A percentile compares a stretch with the other conserved stretches of the same genome.
Conservation (phyloP, 2,329 filamentous ascomycete genomes). For the Botryotinia convoluta region DNA sequence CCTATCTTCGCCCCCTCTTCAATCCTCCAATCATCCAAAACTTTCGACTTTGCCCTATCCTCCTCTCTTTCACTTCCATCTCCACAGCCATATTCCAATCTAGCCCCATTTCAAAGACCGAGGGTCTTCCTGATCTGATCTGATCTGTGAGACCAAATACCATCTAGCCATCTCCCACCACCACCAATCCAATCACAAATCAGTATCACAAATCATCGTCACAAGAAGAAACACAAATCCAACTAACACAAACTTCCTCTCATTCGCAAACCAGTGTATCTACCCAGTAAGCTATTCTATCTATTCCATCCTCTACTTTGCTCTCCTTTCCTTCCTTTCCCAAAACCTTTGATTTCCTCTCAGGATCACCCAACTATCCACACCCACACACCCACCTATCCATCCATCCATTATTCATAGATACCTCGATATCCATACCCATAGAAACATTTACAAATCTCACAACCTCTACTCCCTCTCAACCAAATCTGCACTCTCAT, state of each 20-base stretch:
- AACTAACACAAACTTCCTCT: neutral
- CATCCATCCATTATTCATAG: neutral
- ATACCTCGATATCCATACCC: neutral
- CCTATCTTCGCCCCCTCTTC: neutral
- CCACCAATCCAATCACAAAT: neutral
- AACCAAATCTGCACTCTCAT: constrained; percentile 9
- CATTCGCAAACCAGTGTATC: neutral
- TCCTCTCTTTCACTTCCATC: neutral
- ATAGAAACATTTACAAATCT: constrained; percentile 5
- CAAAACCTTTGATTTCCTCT: neutral
- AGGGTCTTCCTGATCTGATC: neutral
- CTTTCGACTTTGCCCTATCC: neutral
- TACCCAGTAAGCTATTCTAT: neutral
- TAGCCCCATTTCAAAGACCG: neutral
- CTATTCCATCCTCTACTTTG: neutral
- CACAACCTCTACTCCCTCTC: constrained; percentile 13
- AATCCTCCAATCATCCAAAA: neutral
- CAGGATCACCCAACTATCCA: neutral
- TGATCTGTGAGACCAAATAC: neutral
- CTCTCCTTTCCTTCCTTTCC: neutral
- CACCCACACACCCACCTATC: neutral
- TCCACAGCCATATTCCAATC: neutral
- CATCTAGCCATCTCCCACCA: neutral
- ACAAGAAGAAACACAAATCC: neutral
- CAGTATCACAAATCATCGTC: neutral